Evolutionary conservation across 1,139 yeast species (phyloP), one percentile per base, ranked within the genome.

Genomic region (Blastobotrys indianensis): DNA sequence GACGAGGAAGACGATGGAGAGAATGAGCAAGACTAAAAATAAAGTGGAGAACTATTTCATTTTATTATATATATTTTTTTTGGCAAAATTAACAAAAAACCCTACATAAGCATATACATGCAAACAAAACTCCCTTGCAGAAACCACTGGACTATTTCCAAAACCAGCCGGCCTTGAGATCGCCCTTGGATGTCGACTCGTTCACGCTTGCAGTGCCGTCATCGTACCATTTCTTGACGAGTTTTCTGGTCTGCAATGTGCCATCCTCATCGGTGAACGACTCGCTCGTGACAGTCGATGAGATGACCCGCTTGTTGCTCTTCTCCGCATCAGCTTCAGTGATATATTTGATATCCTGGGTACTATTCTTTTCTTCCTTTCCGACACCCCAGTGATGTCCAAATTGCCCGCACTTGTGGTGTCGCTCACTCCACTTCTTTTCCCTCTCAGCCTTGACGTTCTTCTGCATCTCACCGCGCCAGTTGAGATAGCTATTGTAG

Each of bases 401-500:
- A 20, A 20, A 20, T 4, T 20, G 25, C 25, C 25, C 25, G 25
- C 25, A 20, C 7, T 20, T 20, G 29, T 45, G 42, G 31, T 49
- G 44, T 16, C 42, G 32, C 37, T 43, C 49, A 20, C 25, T 20
- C 25, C 25, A 20, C 25, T 20, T 4, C 46, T 53, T 42, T 51
- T 51, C 55, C 44, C 54, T 61, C 57, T 57, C 67, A 61, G 54
- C 62, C 49, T 56, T 66, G 38, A 68, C 60, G 40, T 72, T 65
- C 51, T 73, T 70, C 46, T 69, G 70, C 79, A 81, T 78, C 30
- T 66, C 63, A n/a, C 72, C 64, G 56, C 76, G 78, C 92, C 94
- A 86, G 46, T 75, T 75, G 63, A 87, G 67, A 54, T 74, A 77
- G 37, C 79, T 85, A 29, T 79, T 79, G 62, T 76, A 81, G 47